Percentiles rank a stretch among this genome's conserved stretches.
Conservation (phyloP, 768 basidiomycete genomes). For the Boletus reticulatus region DNA sequence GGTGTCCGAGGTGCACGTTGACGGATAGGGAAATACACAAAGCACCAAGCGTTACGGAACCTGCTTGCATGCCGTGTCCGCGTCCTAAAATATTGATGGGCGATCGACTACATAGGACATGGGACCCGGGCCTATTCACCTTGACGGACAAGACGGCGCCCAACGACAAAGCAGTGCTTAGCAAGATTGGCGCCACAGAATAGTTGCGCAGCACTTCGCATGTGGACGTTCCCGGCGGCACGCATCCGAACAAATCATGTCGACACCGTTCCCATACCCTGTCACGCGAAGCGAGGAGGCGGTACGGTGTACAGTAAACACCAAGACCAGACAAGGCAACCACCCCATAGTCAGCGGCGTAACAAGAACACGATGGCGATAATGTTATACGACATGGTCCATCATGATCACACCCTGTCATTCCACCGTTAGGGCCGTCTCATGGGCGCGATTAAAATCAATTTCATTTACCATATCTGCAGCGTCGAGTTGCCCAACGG, state of each 20-base stretch:
- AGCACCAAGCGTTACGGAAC: background rate
- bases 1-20: slow-evolving; percentile 9
- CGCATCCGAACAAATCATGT: background rate
- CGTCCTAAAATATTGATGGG: background rate
- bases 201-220: background rate
- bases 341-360: background rate
- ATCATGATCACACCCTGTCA: slow-evolving; percentile 1
- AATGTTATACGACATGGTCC: background rate
- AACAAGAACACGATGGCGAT: background rate
- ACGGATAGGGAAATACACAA: background rate
- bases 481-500: background rate
- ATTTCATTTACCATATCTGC: slow-evolving; percentile 5
- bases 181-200: background rate
- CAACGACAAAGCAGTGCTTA: background rate
- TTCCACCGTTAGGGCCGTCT: background rate
- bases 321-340: background rate
- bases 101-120: background rate
- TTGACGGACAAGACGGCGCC: no score
- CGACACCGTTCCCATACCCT: background rate
- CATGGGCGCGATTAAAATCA: background rate
- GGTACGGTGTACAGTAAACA: background rate
- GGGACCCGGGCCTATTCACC: no score
- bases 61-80: background rate
- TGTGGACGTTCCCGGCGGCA: background rate
- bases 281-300: slow-evolving; percentile 2